A percentile compares a stretch with the other conserved stretches of the same genome.
phyloP scores from a whole-genome alignment of 2,329 filamentous ascomycete species.

The Sclerotinia trifoliorum region DNA sequence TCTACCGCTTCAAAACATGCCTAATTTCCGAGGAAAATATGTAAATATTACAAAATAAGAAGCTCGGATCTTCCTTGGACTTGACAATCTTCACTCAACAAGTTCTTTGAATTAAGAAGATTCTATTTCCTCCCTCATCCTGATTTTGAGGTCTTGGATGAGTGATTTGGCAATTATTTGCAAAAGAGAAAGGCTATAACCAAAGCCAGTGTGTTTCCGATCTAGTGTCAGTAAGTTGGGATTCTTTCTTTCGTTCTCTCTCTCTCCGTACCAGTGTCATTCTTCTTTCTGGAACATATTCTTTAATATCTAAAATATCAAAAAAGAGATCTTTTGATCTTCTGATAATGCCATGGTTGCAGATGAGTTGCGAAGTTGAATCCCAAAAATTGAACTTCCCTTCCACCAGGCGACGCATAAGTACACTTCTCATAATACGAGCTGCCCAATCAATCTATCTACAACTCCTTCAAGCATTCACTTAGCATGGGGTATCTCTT shows the following conservation, averaged over 20 bases:
- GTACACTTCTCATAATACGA: not conserved
- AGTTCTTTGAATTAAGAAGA: not conserved
- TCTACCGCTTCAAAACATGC: not conserved
- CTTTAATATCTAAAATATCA: not conserved
- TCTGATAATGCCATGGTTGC: too few relatives aligned
- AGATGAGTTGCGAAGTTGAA: not conserved
- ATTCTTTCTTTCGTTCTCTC: too few relatives aligned
- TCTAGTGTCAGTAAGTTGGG: not conserved
- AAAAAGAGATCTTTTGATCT: not conserved
- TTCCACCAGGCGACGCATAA: not conserved
- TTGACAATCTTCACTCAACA: not conserved
- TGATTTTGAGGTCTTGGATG: too few relatives aligned
- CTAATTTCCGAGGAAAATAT: not conserved
- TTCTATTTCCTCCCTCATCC: rapidly evolving
- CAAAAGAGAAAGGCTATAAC: not conserved
- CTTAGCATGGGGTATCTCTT: not conserved
- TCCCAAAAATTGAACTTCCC: not conserved
- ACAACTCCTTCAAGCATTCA: too few relatives aligned
- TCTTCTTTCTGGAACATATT: not conserved
- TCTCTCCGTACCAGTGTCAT: not conserved
- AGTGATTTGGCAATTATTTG: not conserved
- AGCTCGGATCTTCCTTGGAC: not conserved
- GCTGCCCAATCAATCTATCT: too few relatives aligned
- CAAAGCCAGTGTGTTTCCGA: not conserved
- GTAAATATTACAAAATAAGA: too few relatives aligned